Evolutionary conservation across 1,284 basidiomycete genomes (phyloP).

Genomic region (Volvariella volvacea): DNA sequence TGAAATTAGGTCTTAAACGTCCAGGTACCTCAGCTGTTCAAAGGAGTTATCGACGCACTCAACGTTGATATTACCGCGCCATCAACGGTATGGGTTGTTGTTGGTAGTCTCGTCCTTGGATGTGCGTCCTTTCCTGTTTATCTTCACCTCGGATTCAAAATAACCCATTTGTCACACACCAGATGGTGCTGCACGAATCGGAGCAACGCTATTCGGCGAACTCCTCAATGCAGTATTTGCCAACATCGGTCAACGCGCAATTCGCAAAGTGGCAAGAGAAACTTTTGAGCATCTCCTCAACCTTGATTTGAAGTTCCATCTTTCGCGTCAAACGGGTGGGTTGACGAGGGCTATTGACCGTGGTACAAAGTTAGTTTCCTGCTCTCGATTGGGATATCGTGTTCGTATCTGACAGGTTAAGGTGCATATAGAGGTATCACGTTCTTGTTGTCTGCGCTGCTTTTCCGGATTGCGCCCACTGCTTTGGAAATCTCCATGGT

Average conservation of each 20-base stretch:
- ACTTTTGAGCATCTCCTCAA: conserved; percentile 92
- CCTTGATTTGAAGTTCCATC: conserved; percentile 90
- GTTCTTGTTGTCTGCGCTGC: conserved; percentile 88
- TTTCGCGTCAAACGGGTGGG: conserved; percentile 92
- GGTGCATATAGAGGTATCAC: conserved; percentile 75
- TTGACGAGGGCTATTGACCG: conserved; percentile 95
- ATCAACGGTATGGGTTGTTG: conserved; percentile 87
- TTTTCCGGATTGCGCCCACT: conserved; percentile 95
- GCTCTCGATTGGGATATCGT: conserved; percentile 3
- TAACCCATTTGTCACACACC: conserved; percentile 7
- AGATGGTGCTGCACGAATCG: conserved; percentile 91
- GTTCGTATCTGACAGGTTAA: not conserved
- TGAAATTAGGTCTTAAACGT: conserved; percentile 79
- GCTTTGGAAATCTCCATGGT: conserved; percentile 96
- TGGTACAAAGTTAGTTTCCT: conserved; percentile 78
- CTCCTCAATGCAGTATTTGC: conserved; percentile 95
- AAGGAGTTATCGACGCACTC: conserved; percentile 82
- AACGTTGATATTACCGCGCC: conserved; percentile 78
- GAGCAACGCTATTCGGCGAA: conserved; percentile 87
- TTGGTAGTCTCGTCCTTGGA: conserved; percentile 83
- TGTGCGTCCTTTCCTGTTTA: conserved; percentile 49
- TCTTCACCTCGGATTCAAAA: too few species aligned
- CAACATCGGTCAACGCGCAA: conserved; percentile 90
- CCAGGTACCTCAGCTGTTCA: conserved; percentile 96
- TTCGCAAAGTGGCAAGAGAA: conserved; percentile 88